phyloP scores from a whole-genome alignment of 1,284 basidiomycete genomes.

The Apiotrichum domesticum region DNA sequence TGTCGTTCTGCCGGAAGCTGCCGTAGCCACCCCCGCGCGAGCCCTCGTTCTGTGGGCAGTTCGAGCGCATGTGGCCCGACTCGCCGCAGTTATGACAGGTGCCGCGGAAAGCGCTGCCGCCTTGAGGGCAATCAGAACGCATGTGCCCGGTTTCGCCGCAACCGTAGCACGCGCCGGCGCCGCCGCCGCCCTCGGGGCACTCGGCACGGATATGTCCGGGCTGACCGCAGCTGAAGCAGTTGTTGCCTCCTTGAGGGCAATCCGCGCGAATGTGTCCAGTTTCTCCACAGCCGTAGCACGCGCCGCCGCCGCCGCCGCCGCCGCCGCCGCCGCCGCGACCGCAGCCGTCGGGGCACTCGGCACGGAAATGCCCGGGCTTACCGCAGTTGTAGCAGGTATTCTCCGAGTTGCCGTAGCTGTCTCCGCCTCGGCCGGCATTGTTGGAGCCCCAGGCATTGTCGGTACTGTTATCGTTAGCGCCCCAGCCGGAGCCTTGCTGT shows the following conservation, averaged over 20 bases:
- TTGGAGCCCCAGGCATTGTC: not conserved
- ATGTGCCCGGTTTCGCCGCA: conserved; percentile 12
- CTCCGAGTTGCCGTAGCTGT: no score
- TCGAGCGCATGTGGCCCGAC: conserved; percentile 2
- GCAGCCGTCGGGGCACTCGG: not conserved
- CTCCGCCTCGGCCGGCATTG: no score
- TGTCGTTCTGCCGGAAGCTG: not conserved
- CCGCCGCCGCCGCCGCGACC: not conserved
- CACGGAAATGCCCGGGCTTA: no score
- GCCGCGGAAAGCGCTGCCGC: not conserved
- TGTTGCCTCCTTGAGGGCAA: conserved; percentile 5
- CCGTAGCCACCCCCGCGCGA: not conserved
- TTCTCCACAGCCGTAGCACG: no score
- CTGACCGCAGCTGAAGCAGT: no score
- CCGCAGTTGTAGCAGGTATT: no score
- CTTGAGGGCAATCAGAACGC: conserved; percentile 14
- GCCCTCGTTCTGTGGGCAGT: not conserved
- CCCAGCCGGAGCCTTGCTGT: not conserved
- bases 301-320: not conserved
- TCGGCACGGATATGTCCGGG: no score
- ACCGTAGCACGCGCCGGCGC: no score
- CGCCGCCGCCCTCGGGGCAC: not conserved
- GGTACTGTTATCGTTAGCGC: not conserved
- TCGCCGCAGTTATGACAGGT: conserved; percentile 12
- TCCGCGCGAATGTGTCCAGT: conserved; percentile 18